Conservation (phyloP, 192 early-diverging fungal genomes). For the Entomortierella parvispora region DNA sequence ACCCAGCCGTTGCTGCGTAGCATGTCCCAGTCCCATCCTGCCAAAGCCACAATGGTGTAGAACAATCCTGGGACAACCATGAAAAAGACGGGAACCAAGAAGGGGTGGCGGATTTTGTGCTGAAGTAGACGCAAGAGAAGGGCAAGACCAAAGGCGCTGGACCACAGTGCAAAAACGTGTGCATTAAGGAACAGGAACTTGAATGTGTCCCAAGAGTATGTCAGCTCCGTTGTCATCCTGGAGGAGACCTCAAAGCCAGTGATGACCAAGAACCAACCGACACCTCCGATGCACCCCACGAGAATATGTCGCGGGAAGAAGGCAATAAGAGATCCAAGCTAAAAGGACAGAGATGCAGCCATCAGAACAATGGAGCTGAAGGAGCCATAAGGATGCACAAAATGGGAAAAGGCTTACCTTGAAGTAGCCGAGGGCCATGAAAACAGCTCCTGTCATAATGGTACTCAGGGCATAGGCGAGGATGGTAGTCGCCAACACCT, state of each 20-base stretch:
- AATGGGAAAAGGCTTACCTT: conserved; percentile 55
- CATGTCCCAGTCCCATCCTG: conserved; percentile 68
- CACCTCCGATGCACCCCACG: conserved; percentile 95
- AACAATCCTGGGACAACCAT: conserved; percentile 83
- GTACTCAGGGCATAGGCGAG: conserved; percentile 88
- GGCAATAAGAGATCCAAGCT: conserved; percentile 78
- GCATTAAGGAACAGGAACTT: conserved; percentile 69
- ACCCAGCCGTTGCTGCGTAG: conserved; percentile 86
- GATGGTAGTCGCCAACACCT: conserved; percentile 91
- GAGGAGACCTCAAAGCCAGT: conserved; percentile 90
- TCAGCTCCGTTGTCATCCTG: conserved; percentile 46
- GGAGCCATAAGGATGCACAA: conserved; percentile 16
- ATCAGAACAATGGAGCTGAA: conserved; percentile 18
- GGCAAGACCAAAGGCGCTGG: conserved; percentile 71
- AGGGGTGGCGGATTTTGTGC: conserved; percentile 71
- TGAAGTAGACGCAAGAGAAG: conserved; percentile 80
- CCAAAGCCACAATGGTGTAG: conserved; percentile 69
- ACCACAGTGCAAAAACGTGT: conserved; percentile 83
- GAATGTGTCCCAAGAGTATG: conserved; percentile 68
- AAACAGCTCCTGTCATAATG: conserved; percentile 88
- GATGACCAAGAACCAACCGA: conserved; percentile 92
- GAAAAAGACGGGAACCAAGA: conserved; percentile 93
- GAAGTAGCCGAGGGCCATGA: conserved; percentile 86
- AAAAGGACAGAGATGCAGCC: not conserved
- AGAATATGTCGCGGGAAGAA: conserved; percentile 94